Conservation (phyloP, 805 yeast species). For the Cyberlindnera suaveolens region DNA sequence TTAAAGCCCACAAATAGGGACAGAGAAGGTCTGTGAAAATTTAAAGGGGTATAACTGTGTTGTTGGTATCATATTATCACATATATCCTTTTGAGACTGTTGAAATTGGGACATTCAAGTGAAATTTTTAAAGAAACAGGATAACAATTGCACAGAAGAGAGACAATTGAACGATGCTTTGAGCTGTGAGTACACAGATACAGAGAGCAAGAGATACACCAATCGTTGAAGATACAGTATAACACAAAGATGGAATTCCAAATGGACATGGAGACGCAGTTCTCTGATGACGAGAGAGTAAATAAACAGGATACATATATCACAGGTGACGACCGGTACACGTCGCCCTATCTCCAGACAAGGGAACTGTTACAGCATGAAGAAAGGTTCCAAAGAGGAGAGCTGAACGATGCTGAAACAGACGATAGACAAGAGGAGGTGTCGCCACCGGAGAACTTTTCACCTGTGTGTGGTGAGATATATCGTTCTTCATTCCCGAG, state of each 20-base stretch:
- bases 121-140: too few relatives aligned
- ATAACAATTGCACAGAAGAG: too few relatives aligned
- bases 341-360: background rate
- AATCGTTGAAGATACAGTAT: too few relatives aligned
- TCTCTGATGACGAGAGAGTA: conserved; percentile 17
- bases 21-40: too few relatives aligned
- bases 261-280: conserved; percentile 13
- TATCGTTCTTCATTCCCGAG: conserved; percentile 90
- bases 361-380: background rate
- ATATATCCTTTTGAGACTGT: too few relatives aligned
- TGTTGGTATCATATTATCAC: too few relatives aligned
- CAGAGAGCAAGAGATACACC: too few relatives aligned
- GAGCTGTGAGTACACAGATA: too few relatives aligned
- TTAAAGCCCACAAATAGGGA: too few relatives aligned
- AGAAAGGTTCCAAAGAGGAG: background rate
- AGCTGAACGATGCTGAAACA: conserved; percentile 1
- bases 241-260: conserved; percentile 9
- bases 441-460: conserved; percentile 83
- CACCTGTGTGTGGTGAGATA: conserved; percentile 70
- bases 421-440: conserved; percentile 22
- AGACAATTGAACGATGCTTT: too few relatives aligned
- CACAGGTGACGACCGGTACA: background rate
- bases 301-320: conserved; percentile 7
- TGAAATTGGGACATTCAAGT: too few relatives aligned
- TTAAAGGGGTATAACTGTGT: too few relatives aligned